Percentiles rank a stretch among this genome's conserved stretches.
Conservation (phyloP, 1,284 basidiomycete species). For the Microbotryum silenes-acaulis region DNA sequence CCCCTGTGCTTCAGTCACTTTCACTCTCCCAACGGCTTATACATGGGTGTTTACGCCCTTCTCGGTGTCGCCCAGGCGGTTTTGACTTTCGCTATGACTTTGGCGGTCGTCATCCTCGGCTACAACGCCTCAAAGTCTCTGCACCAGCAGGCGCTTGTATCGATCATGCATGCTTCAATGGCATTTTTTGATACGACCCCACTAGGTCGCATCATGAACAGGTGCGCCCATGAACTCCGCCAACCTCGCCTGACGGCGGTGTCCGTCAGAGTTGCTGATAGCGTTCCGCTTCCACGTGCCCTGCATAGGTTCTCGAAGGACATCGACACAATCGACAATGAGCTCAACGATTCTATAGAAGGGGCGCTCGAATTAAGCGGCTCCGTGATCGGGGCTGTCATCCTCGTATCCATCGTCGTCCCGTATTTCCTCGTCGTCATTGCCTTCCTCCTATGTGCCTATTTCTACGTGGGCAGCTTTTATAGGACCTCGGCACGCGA, state of each 20-base stretch:
- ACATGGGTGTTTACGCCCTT: constrained; percentile 63
- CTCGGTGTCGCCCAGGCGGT: constrained; percentile 52
- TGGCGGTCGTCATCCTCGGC: constrained; percentile 26
- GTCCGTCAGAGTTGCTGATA: constrained; percentile 26
- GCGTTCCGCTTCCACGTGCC: too few species aligned
- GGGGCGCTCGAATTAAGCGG: constrained; percentile 60
- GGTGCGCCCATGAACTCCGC: constrained; percentile 33
- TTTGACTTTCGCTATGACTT: constrained; percentile 54
- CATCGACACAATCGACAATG: constrained; percentile 72
- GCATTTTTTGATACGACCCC: constrained; percentile 79
- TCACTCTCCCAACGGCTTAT: constrained; percentile 44
- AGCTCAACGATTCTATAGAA: constrained; percentile 60
- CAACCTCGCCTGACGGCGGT: constrained; percentile 28
- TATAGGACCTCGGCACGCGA: constrained; percentile 68
- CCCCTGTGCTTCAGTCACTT: constrained; percentile 37
- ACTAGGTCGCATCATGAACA: constrained; percentile 75
- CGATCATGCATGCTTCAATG: constrained; percentile 60
- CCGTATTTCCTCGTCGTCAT: constrained; percentile 69
- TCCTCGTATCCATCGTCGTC: constrained; percentile 53
- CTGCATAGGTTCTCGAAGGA: constrained; percentile 5
- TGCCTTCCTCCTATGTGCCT: constrained; percentile 50
- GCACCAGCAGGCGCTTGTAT: constrained; percentile 51
- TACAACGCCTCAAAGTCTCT: constrained; percentile 31
- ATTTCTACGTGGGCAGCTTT: constrained; percentile 53
- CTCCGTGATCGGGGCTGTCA: constrained; percentile 62